A percentile compares a stretch with the other conserved stretches of the same genome.
These are phyloP conservation scores for Aureobasidium sp. DNA, from an alignment of 2,329 filamentous ascomycete species.

Conservation along the genomic window DNA sequence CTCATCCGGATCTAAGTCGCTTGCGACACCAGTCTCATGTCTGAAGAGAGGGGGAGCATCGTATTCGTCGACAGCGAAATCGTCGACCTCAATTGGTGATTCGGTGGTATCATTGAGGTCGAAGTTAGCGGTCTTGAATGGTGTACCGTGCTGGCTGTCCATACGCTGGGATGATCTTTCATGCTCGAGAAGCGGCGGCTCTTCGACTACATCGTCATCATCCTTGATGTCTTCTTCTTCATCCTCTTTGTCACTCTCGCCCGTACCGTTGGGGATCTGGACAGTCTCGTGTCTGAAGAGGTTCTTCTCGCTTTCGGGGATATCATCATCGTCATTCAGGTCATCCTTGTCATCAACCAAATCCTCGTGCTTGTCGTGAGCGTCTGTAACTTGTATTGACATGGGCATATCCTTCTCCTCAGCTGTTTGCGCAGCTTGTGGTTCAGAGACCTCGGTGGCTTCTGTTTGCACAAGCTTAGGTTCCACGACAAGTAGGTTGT, in stretches of 20 bases:
- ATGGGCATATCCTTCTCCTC: neutral
- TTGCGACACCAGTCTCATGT: constrained; percentile 28
- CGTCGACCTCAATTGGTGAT: neutral
- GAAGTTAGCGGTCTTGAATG: neutral
- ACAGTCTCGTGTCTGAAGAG: constrained; percentile 13
- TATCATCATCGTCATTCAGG: neutral
- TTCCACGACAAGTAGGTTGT: constrained; percentile 41
- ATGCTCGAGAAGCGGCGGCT: constrained; percentile 8
- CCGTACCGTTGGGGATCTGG: neutral
- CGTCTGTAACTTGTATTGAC: neutral
- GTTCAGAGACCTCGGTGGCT: neutral
- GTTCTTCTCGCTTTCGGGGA: constrained; percentile 8
- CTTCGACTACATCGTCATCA: constrained; percentile 1
- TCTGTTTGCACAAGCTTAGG: neutral
- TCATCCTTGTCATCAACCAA: constrained; percentile 5
- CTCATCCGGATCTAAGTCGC: constrained; percentile 2
- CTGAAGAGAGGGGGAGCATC: constrained; percentile 26
- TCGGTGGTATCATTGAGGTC: neutral
- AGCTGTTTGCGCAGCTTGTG: neutral
- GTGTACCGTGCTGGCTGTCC: constrained; percentile 3
- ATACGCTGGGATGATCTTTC: constrained; percentile 1
- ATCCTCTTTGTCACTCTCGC: neutral
- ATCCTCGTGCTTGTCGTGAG: neutral
- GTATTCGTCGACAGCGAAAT: constrained; percentile 3
- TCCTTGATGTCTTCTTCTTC: neutral